Evolutionary conservation across 2,329 filamentous ascomycete species (phyloP), one percentile per base, ranked within the genome.

Genomic region (Hymenoscyphus fraxineus): DNA sequence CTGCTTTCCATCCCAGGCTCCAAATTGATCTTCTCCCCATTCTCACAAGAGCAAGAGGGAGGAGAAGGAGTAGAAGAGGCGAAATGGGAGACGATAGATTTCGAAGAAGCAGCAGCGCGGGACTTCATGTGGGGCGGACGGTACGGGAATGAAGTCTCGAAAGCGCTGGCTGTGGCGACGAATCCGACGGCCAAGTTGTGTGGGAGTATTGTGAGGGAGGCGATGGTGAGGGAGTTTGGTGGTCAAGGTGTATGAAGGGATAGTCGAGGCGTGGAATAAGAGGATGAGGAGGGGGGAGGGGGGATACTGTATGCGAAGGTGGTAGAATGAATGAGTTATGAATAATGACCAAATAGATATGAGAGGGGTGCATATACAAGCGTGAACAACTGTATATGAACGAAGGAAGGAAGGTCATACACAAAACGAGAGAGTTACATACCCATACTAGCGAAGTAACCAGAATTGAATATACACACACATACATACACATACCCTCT

Each of bases 141-240:
- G 64, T 88, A 85, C 71, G 88, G 87, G 39, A 89, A 87, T 68
- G 84, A 86, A 63, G 81, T 89, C 67, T 87, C 86, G 22, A 88
- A 86, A 73, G 83, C 81, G 4, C 76, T 90, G 67, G 86, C 86
- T 6, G 87, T 89, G 60, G 83, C 81, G 73, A 84, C 84, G 35
- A 90, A 90, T 73, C 87, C 88, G 31, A 88, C 85, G 16, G 87
- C 88, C 2, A 90, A 89, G 77, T 77, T 90, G 55, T 90, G 88
- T 72, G 88, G 87, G 1, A 82, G 88, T 71, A 90, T 90, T 74
- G 87, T 90, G 44, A 82, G 84, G 59, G 85, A 89, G 76, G 87
- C 87, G 59, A 87, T 90, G 85, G 87, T 82, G 78, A 88, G 85
- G 75, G 88, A 90, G 74, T 88, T 87, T 70, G 84, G 59, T 55